A percentile compares a stretch with the other conserved stretches of the same genome.
Conservation (phyloP, 1,284 basidiomycete species). For the Malassezia arunalokei region DNA sequence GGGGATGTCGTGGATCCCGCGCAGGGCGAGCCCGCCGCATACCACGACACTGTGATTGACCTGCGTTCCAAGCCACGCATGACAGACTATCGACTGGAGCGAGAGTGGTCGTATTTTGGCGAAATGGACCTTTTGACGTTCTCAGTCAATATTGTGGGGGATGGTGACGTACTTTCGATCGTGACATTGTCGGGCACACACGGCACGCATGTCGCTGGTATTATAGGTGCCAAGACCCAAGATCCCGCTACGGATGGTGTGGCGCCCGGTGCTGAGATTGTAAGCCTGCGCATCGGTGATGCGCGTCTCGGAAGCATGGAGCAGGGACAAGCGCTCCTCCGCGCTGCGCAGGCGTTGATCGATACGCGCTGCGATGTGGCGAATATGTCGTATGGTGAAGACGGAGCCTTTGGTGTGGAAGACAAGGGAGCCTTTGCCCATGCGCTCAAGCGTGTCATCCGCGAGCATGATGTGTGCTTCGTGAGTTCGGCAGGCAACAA, state of each 20-base stretch:
- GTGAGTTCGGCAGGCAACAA: conserved; percentile 43
- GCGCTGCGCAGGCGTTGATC: conserved; percentile 45
- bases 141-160: conserved; percentile 41
- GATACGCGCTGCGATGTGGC: conserved; percentile 43
- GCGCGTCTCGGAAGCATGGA: conserved; percentile 42
- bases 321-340: conserved; percentile 45
- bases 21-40: conserved; percentile 23
- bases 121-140: conserved; percentile 44
- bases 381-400: conserved; percentile 47
- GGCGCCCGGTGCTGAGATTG: conserved; percentile 44
- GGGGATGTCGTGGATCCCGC: conserved; percentile 35
- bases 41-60: conserved; percentile 27
- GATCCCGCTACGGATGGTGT: conserved; percentile 43
- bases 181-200: conserved; percentile 44
- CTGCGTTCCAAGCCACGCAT: conserved; percentile 27
- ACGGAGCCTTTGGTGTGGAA: conserved; percentile 41
- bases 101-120: conserved; percentile 42
- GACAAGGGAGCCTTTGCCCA: conserved; percentile 43
- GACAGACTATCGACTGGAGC: conserved; percentile 43
- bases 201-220: conserved; percentile 47
- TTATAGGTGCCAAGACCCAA: conserved; percentile 40
- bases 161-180: conserved; percentile 33
- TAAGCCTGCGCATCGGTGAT: conserved; percentile 40
- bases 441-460: conserved; percentile 34
- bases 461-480: conserved; percentile 38